phyloP scores from a whole-genome alignment of 495 filamentous ascomycete species.

The Podospora didyma region DNA sequence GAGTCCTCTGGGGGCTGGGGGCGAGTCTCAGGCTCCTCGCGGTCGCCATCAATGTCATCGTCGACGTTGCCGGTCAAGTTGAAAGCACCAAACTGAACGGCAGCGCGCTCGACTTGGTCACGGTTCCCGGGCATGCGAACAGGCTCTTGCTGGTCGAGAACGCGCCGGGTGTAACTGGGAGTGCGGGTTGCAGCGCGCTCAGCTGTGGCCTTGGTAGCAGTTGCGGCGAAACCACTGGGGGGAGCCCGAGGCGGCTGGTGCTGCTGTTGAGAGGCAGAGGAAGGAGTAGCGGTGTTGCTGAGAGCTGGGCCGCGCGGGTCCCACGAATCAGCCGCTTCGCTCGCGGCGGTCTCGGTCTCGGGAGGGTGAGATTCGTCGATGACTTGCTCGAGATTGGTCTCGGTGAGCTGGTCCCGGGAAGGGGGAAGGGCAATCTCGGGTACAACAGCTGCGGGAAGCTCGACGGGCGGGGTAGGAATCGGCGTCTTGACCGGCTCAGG shows the following conservation, averaged over 20 bases:
- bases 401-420: conserved; percentile 81
- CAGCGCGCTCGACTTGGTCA: conserved; percentile 76
- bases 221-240: conserved; percentile 65
- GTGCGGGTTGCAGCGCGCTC: conserved; percentile 53
- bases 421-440: conserved; percentile 57
- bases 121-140: conserved; percentile 99
- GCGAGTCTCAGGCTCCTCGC: conserved; percentile 92
- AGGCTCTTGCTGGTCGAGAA: conserved; percentile 92
- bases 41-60: conserved; percentile 86
- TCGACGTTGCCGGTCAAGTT: conserved; percentile 74
- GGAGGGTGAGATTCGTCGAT: conserved; percentile 72
- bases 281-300: conserved; percentile 51
- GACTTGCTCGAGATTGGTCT: conserved; percentile 86
- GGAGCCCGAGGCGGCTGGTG: conserved; percentile 54
- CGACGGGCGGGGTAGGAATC: conserved; percentile 14
- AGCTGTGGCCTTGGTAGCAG: conserved; percentile 71
- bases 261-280: conserved; percentile 51
- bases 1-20: conserved; percentile 93
- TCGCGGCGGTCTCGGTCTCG: conserved; percentile 79
- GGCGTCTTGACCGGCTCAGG: conserved; percentile 31
- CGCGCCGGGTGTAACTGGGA: conserved; percentile 72
- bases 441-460: conserved; percentile 34
- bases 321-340: conserved; percentile 79
- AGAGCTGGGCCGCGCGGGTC: conserved; percentile 56
- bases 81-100: conserved; percentile 98